Conservation (phyloP, 352 stramenopile genomes). For the Thalassiosira hispida region DNA sequence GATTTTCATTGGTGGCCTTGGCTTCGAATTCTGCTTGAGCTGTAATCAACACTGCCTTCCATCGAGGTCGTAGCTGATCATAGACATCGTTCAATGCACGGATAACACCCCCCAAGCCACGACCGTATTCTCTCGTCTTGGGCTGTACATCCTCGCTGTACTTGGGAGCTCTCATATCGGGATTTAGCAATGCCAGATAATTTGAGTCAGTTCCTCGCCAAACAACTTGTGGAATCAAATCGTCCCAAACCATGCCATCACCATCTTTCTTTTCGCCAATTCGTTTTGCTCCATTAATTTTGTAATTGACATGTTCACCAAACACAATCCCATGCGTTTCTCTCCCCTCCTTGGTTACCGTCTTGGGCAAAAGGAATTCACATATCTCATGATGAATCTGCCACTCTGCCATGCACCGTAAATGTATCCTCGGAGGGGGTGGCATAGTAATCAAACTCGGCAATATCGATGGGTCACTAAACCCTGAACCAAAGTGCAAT, state of each 20-base stretch:
- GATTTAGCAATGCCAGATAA: neutral
- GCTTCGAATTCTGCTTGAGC: constrained; percentile 7
- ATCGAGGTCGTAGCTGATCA: neutral
- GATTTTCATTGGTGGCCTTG: too few relatives aligned
- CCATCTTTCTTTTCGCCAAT: too few relatives aligned
- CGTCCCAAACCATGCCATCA: neutral
- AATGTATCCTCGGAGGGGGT: neutral
- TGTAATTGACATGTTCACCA: neutral
- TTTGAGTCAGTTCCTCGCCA: constrained; percentile 17
- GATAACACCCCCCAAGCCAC: neutral
- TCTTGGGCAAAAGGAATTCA: neutral
- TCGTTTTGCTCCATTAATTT: too few relatives aligned
- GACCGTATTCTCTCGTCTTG: neutral
- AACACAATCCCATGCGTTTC: neutral
- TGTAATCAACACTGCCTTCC: constrained; percentile 6
- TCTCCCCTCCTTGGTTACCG: too few relatives aligned
- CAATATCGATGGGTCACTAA: neutral
- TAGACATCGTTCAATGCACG: neutral
- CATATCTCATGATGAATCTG: neutral
- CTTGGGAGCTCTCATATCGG: neutral
- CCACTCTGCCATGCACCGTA: neutral
- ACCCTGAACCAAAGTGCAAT: constrained; percentile 9
- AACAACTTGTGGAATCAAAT: constrained; percentile 9
- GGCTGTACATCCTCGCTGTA: neutral
- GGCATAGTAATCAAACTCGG: constrained; percentile 2